phyloP scores from a whole-genome alignment of 495 filamentous ascomycete species.

The Bathelium albidoporum region DNA sequence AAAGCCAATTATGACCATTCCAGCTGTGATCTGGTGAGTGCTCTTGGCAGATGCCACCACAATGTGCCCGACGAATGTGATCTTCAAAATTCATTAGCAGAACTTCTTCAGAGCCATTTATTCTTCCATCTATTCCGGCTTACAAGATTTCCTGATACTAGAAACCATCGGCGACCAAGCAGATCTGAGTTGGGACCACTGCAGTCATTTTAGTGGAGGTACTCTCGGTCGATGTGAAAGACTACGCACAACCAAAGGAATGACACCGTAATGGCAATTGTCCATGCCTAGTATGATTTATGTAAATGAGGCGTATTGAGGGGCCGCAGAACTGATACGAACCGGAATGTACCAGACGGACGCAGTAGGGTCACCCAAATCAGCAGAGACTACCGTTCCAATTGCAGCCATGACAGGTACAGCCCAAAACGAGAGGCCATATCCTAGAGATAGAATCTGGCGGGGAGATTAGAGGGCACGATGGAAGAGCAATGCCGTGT shows the following conservation, averaged over 20 bases:
- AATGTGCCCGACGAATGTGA: slow-evolving; percentile 12
- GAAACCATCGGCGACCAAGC: slow-evolving; percentile 22
- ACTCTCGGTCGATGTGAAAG: neutral
- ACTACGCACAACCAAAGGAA: slow-evolving; percentile 18
- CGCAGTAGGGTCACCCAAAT: slow-evolving; percentile 22
- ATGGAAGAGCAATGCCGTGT: neutral
- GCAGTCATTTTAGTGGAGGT: neutral
- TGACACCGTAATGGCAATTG: slow-evolving; percentile 22
- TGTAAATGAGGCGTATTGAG: neutral
- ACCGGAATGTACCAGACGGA: slow-evolving; percentile 23
- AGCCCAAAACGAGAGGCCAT: slow-evolving; percentile 31
- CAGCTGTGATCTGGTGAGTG: slow-evolving; percentile 12
- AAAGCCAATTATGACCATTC: slow-evolving; percentile 17
- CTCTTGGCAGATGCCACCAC: slow-evolving; percentile 15
- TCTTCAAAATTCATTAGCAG: slow-evolving; percentile 2
- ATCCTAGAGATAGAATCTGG: slow-evolving; percentile 24
- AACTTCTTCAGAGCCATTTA: neutral
- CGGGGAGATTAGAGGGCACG: neutral
- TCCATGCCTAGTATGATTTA: slow-evolving; percentile 10
- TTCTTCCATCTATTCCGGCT: neutral
- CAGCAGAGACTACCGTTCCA: slow-evolving; percentile 20
- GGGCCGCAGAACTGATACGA: neutral
- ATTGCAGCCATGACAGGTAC: slow-evolving; percentile 23
- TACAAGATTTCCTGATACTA: slow-evolving; percentile 20
- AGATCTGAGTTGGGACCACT: slow-evolving; percentile 25